phyloP scores from a whole-genome alignment of 768 basidiomycete genomes.

The Amanita pseudoporphyria region DNA sequence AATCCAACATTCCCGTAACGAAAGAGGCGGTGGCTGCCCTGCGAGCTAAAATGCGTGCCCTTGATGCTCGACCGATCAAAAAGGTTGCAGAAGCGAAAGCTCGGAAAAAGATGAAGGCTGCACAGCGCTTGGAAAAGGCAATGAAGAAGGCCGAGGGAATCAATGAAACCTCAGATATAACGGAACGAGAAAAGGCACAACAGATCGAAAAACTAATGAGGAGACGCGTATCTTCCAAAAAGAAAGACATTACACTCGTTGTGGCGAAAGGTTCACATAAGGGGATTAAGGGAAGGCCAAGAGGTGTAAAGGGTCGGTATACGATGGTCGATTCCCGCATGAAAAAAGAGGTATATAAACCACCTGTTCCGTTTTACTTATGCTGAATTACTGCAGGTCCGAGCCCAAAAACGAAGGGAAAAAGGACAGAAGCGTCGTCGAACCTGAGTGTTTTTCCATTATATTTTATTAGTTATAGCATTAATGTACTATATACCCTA shows the following conservation, averaged over 20 bases:
- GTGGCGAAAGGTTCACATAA: conserved; percentile 89
- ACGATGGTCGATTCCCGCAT: conserved; percentile 90
- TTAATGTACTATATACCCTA: neutral
- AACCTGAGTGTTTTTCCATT: conserved; percentile 20
- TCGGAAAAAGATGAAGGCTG: conserved; percentile 87
- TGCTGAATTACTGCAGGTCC: conserved; percentile 37
- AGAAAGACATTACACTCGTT: conserved; percentile 75
- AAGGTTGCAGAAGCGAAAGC: conserved; percentile 99
- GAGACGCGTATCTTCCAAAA: conserved; percentile 62
- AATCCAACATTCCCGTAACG: conserved; percentile 90
- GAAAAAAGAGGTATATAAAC: conserved; percentile 72
- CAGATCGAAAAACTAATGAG: conserved; percentile 90
- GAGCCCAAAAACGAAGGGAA: conserved; percentile 57
- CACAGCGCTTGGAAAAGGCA: conserved; percentile 79
- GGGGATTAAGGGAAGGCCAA: conserved; percentile 87
- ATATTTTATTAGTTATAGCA: neutral
- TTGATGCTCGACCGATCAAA: conserved; percentile 97
- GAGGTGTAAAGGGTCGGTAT: conserved; percentile 93
- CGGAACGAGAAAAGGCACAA: conserved; percentile 91
- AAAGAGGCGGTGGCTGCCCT: conserved; percentile 88
- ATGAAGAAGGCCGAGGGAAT: conserved; percentile 96
- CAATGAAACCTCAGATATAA: conserved; percentile 78
- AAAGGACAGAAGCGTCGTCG: conserved; percentile 61
- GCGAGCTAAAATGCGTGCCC: conserved; percentile 81
- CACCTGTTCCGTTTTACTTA: neutral